Percentiles rank a stretch among this genome's conserved stretches.
Evolutionary conservation across 805 yeast species (phyloP).

Genomic region (Yamadazyma phyllophila): DNA sequence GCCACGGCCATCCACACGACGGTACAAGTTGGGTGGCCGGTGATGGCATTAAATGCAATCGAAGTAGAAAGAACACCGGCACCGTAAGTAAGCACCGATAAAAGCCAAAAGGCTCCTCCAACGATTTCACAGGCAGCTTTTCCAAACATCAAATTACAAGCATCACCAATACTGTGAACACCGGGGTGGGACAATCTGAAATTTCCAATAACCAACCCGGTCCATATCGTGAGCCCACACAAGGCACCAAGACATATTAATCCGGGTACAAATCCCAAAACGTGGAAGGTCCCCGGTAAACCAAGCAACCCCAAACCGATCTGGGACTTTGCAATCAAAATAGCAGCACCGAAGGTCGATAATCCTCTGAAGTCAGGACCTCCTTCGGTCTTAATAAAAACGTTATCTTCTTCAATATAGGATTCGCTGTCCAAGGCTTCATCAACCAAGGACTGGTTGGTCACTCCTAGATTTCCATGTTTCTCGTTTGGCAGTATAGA

Average conservation of each 20-base stretch:
- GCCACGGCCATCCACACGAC: conserved; percentile 11
- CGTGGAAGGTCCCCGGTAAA: conserved; percentile 9
- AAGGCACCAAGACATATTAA: conserved; percentile 9
- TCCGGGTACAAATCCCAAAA: conserved; percentile 13
- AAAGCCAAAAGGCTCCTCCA: conserved; percentile 11
- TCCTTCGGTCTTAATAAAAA: conserved; percentile 5
- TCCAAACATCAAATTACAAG: conserved; percentile 11
- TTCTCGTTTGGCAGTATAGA: not conserved
- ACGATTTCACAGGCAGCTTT: conserved; percentile 9
- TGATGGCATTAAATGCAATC: conserved; percentile 10
- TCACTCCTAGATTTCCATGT: not conserved
- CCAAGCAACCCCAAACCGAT: conserved; percentile 13
- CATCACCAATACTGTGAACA: conserved; percentile 14
- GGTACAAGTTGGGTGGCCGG: conserved; percentile 11
- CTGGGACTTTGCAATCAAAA: conserved; percentile 12
- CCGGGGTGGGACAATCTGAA: conserved; percentile 12
- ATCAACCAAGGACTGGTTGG: not conserved
- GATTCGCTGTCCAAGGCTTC: not conserved
- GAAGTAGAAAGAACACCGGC: conserved; percentile 10
- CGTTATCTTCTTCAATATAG: conserved; percentile 8
- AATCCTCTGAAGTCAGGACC: conserved; percentile 14
- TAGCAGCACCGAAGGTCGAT: conserved; percentile 10
- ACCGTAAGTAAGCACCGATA: conserved; percentile 9
- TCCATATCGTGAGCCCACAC: conserved; percentile 11
- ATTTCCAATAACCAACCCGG: conserved; percentile 10